Evolutionary conservation across 441 rosid genomes (phyloP), one percentile per base, ranked within the genome.

Genomic region (Eruca vesicaria): DNA sequence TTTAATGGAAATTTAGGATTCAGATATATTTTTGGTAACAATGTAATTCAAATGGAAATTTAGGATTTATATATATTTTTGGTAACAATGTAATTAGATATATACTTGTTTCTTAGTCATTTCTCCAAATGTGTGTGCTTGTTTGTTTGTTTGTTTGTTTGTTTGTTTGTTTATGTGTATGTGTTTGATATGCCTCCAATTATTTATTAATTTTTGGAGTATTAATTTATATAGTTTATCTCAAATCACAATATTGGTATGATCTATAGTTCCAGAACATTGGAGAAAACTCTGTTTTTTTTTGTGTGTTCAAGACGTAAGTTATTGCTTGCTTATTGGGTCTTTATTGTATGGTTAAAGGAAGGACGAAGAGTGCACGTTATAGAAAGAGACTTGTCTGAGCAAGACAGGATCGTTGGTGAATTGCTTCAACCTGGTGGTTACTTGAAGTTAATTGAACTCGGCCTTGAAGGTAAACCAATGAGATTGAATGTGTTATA

Each of bases 381-480:
- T 11, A 79, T 82, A 15, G 85, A 82, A 67, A 79, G 85, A 77
- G 81, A 79, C 60, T 63, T 79, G 66, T 66, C 75, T 16, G 63
- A 79, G 12, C 85, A 76, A 69, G 78, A 82, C 32, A 79, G 83
- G 61, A 77, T 82, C 21, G 81, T 82, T 1, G 85, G 85, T 67
- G 85, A 82, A 41, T 63, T 80, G 31, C 83, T 82, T n/a, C 85
- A 80, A 64, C 85, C 83, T 15, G 85, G 81, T 9, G 85, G 85
- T 56, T 82, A 79, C 64, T 52, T 79, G 70, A 80, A 80, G 63
- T 38, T 82, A 63, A 50, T 77, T 0, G 78, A 82, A 9, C 71
- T 82, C 10, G 80, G 85, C 0, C 81, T 82, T 50, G 73, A 74
- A 6, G 83, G 82, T 82, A 63, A 28, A 69, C 10, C 23, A n/a